These are phyloP conservation scores for Chaetomium strumarium DNA, from an alignment of 2,329 filamentous ascomycete species.

Conservation along the genomic window DNA sequence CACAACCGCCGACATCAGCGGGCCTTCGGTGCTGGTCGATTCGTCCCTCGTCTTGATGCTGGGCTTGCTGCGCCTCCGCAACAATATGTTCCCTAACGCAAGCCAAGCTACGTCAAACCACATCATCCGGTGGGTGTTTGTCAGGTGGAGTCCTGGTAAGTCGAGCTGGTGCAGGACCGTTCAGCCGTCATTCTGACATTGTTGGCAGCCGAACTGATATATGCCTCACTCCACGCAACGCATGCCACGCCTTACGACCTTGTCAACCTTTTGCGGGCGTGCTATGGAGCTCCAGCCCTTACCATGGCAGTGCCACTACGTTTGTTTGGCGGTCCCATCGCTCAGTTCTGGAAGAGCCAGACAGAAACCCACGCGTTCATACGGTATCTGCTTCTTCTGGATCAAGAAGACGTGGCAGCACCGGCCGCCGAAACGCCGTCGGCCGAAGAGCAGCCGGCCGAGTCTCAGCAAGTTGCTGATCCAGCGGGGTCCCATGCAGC, in stretches of 20 bases:
- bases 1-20: constrained; percentile 71
- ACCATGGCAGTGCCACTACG: constrained; percentile 29
- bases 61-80: constrained; percentile 59
- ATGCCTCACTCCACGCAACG: constrained; percentile 57
- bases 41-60: constrained; percentile 69
- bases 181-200: background rate
- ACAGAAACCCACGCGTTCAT: constrained; percentile 40
- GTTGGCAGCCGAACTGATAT: constrained; percentile 55
- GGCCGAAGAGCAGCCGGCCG: constrained; percentile 8
- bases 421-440: background rate
- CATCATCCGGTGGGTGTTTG: constrained; percentile 74
- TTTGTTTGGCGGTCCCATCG: constrained; percentile 43
- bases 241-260: constrained; percentile 62
- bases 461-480: constrained; percentile 28
- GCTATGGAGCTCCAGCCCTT: constrained; percentile 49
- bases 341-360: constrained; percentile 43
- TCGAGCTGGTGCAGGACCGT: background rate
- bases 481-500: constrained; percentile 38
- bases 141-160: constrained; percentile 74
- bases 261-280: constrained; percentile 61
- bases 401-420: constrained; percentile 26
- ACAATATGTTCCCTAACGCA: constrained; percentile 61
- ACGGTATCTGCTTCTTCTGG: constrained; percentile 51
- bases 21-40: constrained; percentile 73
- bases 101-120: constrained; percentile 63